Conservation (phyloP, 2,329 filamentous ascomycete genomes). For the Colletotrichum phormii region DNA sequence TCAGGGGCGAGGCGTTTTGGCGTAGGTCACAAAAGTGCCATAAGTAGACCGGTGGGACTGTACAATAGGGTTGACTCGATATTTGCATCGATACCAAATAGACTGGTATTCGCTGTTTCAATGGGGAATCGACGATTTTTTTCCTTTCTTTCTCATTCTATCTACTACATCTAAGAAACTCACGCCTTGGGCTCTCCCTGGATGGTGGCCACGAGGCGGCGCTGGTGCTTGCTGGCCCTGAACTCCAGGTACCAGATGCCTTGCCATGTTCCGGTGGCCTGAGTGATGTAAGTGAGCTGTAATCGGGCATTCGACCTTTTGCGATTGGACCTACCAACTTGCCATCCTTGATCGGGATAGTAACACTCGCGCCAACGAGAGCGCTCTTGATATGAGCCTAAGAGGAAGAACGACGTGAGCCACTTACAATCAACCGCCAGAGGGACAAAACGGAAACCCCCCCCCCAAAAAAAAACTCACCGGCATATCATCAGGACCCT, state of each 20-base stretch:
- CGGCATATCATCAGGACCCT: conserved; percentile 95
- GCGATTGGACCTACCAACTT: conserved; percentile 67
- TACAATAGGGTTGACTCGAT: conserved; percentile 29
- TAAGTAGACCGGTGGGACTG: conserved; percentile 25
- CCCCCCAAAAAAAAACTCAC: conserved; percentile 60
- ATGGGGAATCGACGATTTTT: not conserved
- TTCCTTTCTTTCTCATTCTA: not conserved
- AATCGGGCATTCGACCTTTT: not conserved
- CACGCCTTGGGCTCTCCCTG: conserved; percentile 79
- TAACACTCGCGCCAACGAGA: conserved; percentile 88
- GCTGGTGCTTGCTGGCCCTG: conserved; percentile 77
- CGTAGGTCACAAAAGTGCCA: conserved; percentile 34
- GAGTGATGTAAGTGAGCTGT: not conserved
- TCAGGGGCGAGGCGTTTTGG: conserved; percentile 37
- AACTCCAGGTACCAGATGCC: conserved; percentile 97
- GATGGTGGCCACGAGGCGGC: conserved; percentile 91
- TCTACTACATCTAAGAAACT: not conserved
- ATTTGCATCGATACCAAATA: conserved; percentile 7
- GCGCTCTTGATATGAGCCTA: conserved; percentile 96
- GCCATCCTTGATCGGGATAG: conserved; percentile 90
- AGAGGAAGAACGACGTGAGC: too few relatives aligned
- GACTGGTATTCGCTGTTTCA: conserved; percentile 5
- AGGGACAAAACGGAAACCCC: not conserved
- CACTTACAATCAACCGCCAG: too few relatives aligned
- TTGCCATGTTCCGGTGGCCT: conserved; percentile 80